Evolutionary conservation across 306 rosid genomes (phyloP), one percentile per base, ranked within the genome.

Genomic region (Dalbergia oliveri): DNA sequence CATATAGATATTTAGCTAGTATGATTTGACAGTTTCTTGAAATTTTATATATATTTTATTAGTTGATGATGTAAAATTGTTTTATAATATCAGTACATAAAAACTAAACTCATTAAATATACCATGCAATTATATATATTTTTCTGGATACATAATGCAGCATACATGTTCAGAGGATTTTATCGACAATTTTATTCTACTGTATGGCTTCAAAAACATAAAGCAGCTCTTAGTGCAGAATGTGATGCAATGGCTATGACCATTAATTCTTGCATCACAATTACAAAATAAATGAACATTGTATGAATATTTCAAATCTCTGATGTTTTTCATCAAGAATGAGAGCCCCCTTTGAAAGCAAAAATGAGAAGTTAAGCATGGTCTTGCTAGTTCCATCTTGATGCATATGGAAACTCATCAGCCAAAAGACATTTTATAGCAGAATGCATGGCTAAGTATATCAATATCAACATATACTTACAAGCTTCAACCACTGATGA

Each of bases 401-500:
- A 35, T 18, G 8, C 21, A 39, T 10, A 21, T 9, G 3, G 47
- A 43, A 43, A 43, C 47, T 8, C 4, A 11, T 4, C 9, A 26
- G 6, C 7, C 2, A 37, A 60, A 66, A 53, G 6, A 53, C 10
- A 73, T 16, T 33, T 34, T 68, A 66, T 18, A 8, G 26, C 26
- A 33, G 43, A 19, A 37, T 35, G 19, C 18, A 9, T 47, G 5
- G 31, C 73, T 44, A 64, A 50, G 43, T 34, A 26, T 1, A 26
- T 53, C 34, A 26, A 18, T 16, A 15, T 60, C 4, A 43, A 15
- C 49, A 78, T 12, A 73, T 64, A 76, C 97, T 89, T 83, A 93
- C 97, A 63, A 72, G 84, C 69, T 88, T 87, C 62, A 91, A 64
- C 97, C 97, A 93, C 6, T 76, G 86, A 83, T 75, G 97, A 72